phyloP scores from a whole-genome alignment of 2,329 filamentous ascomycete species.

The Calonectria henricotiae region DNA sequence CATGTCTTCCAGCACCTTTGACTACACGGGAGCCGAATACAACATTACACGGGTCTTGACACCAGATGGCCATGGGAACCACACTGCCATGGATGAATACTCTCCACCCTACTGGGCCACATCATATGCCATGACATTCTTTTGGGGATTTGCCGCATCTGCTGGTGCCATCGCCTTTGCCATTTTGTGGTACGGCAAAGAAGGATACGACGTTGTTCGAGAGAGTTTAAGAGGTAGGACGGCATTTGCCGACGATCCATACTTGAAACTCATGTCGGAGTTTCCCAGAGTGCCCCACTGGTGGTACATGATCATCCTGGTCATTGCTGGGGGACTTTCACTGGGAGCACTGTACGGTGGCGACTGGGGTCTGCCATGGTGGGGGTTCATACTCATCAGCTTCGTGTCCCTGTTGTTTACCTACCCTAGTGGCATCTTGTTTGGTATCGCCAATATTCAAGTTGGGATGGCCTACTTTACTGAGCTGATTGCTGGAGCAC shows the following conservation, averaged over 20 bases:
- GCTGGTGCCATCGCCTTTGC: slow-evolving; percentile 9
- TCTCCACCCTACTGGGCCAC: slow-evolving; percentile 16
- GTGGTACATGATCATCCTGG: slow-evolving; percentile 7
- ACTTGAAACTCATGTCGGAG: slow-evolving; percentile 8
- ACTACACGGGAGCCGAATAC: slow-evolving; percentile 4
- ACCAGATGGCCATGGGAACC: neutral
- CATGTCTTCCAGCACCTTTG: slow-evolving; percentile 8
- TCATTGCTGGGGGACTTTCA: neutral
- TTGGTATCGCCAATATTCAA: slow-evolving; percentile 13
- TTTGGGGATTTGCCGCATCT: slow-evolving; percentile 5
- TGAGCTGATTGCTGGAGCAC: neutral
- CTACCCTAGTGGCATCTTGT: slow-evolving; percentile 16
- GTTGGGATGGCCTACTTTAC: slow-evolving; percentile 13
- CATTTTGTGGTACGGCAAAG: slow-evolving; percentile 13
- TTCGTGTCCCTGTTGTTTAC: slow-evolving; percentile 13
- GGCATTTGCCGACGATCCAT: slow-evolving; percentile 7
- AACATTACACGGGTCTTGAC: slow-evolving; percentile 4
- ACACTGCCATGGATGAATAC: slow-evolving; percentile 14
- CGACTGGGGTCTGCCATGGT: slow-evolving; percentile 3
- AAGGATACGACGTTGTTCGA: neutral
- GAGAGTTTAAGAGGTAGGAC: neutral
- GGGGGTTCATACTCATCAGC: slow-evolving; percentile 15
- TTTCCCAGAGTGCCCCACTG: slow-evolving; percentile 7
- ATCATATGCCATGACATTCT: slow-evolving; percentile 15
- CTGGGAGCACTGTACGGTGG: slow-evolving; percentile 1